phyloP scores from a whole-genome alignment of 495 filamentous ascomycete species.

The Hypoxylon crocopeplum region DNA sequence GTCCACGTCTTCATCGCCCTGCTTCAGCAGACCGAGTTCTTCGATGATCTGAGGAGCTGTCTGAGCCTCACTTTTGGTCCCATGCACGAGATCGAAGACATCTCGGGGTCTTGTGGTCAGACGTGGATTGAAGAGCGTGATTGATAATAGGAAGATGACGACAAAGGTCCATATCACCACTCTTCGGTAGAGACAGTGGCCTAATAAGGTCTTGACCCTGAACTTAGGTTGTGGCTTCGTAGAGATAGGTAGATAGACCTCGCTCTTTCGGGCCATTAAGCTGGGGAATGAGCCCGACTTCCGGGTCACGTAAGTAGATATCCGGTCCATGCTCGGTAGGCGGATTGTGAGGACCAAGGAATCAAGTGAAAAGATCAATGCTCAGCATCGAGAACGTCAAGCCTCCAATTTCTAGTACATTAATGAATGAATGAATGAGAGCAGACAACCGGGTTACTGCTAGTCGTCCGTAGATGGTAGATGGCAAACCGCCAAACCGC shows the following conservation, averaged over 20 bases:
- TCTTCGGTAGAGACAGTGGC: slow-evolving; percentile 51
- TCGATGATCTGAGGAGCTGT: not conserved
- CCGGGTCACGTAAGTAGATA: slow-evolving; percentile 36
- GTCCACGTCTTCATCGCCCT: slow-evolving; percentile 11
- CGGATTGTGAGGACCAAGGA: slow-evolving; percentile 2
- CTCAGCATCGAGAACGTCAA: slow-evolving; percentile 33
- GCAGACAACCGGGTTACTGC: too few relatives aligned
- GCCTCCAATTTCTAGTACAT: slow-evolving; percentile 12
- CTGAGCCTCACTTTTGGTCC: slow-evolving; percentile 14
- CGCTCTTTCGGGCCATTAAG: slow-evolving; percentile 37
- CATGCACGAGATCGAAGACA: slow-evolving; percentile 42
- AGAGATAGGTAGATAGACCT: slow-evolving; percentile 33
- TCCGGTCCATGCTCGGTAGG: slow-evolving; percentile 26
- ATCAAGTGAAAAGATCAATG: slow-evolving; percentile 26
- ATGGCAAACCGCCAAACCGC: not conserved
- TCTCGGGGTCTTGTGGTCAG: slow-evolving; percentile 23
- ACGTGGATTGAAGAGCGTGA: slow-evolving; percentile 39
- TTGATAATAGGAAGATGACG: slow-evolving; percentile 37
- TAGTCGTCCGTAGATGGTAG: not conserved
- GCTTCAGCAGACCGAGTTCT: slow-evolving; percentile 21
- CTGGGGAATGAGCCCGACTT: slow-evolving; percentile 35
- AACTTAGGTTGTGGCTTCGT: slow-evolving; percentile 36
- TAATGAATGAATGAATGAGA: not conserved
- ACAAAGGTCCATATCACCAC: slow-evolving; percentile 49
- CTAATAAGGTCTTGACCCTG: slow-evolving; percentile 41